Evolutionary conservation across 2,329 filamentous ascomycete species (phyloP), one percentile per base, ranked within the genome.

Genomic region (Fusarium metavorans): DNA sequence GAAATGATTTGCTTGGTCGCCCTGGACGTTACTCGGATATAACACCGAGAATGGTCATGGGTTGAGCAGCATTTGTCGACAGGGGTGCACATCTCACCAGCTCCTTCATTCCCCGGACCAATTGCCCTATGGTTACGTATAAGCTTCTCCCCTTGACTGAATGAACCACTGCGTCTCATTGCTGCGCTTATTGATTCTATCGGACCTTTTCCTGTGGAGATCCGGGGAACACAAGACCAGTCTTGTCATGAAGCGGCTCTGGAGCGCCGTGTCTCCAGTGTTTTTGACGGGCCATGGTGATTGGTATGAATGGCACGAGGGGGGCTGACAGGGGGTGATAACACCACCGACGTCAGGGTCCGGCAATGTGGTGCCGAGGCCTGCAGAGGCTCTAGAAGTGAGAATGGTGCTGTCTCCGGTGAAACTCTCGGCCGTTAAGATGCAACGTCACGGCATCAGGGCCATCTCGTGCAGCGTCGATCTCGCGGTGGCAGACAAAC

Each of bases 381-480:
- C 23, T 48, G 35, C 16, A 37, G 20, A 25, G 27, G n/a, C 61
- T n/a, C 52, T 34, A 34, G 64, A 43, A 61, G 34, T 41, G 30
- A 41, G 35, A 39, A 41, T 35, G n/a, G 30, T 14, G 23, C 35
- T 27, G 61, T 30, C 25, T 30, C 32, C 68, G 68, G 67, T 60
- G 43, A 66, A 70, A 70, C 65, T 13, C 67, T 70, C 68, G 68
- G 66, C 35, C 30, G n/a, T 66, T 56, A 41, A 48, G 20, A 73
- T 73, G 70, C 64, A 73, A 73, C 66, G 66, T 73, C 43, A 39
- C 66, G 35, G 69, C 65, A 45, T 23, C 32, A 14, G 20, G 41
- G 27, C 23, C 37, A 56, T 48, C 32, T 37, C 32, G 56, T 65
- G 62, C 50, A 27, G 39, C 48, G 56, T 54, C 48, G 48, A 74